These are phyloP conservation scores for Pythium diclinum DNA, from an alignment of 352 stramenopile species.

Conservation along the genomic window DNA sequence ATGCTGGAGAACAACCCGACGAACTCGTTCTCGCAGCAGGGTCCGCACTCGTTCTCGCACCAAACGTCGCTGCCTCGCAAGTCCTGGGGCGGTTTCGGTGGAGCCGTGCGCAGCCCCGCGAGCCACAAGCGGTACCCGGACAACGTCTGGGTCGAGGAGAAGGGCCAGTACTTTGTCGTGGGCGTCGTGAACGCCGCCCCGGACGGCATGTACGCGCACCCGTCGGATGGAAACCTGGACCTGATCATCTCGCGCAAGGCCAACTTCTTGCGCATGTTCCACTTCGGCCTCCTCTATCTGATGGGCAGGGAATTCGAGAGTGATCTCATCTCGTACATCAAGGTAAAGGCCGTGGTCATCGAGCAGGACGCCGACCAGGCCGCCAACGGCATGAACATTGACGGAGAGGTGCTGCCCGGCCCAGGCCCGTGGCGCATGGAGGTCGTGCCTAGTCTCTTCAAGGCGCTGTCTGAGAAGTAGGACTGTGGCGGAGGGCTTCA, in stretches of 20 bases:
- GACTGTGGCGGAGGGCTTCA: neutral
- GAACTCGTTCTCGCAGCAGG: slow-evolving; percentile 26
- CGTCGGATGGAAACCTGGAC: slow-evolving; percentile 76
- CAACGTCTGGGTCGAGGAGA: slow-evolving; percentile 60
- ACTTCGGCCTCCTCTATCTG: slow-evolving; percentile 61
- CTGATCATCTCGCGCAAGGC: slow-evolving; percentile 75
- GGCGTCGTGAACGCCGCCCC: slow-evolving; percentile 70
- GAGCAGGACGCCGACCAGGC: slow-evolving; percentile 46
- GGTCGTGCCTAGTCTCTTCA: slow-evolving; percentile 84
- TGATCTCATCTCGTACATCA: slow-evolving; percentile 67
- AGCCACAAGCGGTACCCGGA: slow-evolving; percentile 62
- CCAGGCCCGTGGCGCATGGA: slow-evolving; percentile 79
- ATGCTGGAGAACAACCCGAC: slow-evolving; percentile 31
- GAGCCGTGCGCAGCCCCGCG: slow-evolving; percentile 53
- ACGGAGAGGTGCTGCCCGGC: slow-evolving; percentile 64
- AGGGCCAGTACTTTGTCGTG: slow-evolving; percentile 61
- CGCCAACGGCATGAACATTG: slow-evolving; percentile 77
- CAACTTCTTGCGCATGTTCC: slow-evolving; percentile 38
- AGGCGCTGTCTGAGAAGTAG: slow-evolving; percentile 83
- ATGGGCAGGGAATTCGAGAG: slow-evolving; percentile 74
- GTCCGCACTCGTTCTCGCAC: neutral
- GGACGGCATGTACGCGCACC: slow-evolving; percentile 67
- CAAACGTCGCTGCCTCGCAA: slow-evolving; percentile 32
- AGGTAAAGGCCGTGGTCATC: slow-evolving; percentile 75
- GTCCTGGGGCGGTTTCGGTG: slow-evolving; percentile 59